Base-by-base conservation (phyloP, 2,329 filamentous ascomycete genomes). In the Colletotrichum paranaense region DNA sequence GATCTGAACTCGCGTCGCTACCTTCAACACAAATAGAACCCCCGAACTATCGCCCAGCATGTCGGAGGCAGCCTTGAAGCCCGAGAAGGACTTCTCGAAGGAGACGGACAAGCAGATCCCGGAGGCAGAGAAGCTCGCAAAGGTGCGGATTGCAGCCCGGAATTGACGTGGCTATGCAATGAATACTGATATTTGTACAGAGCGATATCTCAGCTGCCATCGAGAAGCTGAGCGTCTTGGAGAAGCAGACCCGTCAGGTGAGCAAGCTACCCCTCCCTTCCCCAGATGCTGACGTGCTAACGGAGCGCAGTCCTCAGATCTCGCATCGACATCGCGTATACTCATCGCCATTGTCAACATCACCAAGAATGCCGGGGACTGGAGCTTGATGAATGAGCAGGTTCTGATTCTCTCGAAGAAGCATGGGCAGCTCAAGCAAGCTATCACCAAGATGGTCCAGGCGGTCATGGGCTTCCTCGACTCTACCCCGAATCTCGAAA, bases 391-490 rank as follows among this genome's bases (percentile, higher is more conserved):
- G 85, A 98, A 98, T 82, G 97, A 99, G 86, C 97, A 99, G 86
- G 94, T 98, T 75, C 89, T 98, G 79, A 89, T 98, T 76, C 89
- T 99, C 71, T 98, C 97, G 77, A 99, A 99, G 92, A 99, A 99
- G 88, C 97, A 99, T 93, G 94, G 95, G 79, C 97, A 99, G 88
- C 95, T 99, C 81, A 99, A 99, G 86, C 97, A 98, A 86, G 97
- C 97, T 80, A 97, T 95, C 80, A 98, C 97, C 79, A 97, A 96
- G 88, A 99, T 99, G 97, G 95, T 99, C 74, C 97, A 99, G 88
- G 93, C 92, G 60, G 95, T 98, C 75, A 98, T 99, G 92, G 89
- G 88, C 73, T 98, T 98, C 84, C 86, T 99, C 80, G 93, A 97
- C 80, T 91, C 93, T 59, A 95, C 95, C 26, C 95, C 97, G 42